Base-by-base conservation (phyloP, 177 flowering plant species). In the Vitis hybrid region DNA sequence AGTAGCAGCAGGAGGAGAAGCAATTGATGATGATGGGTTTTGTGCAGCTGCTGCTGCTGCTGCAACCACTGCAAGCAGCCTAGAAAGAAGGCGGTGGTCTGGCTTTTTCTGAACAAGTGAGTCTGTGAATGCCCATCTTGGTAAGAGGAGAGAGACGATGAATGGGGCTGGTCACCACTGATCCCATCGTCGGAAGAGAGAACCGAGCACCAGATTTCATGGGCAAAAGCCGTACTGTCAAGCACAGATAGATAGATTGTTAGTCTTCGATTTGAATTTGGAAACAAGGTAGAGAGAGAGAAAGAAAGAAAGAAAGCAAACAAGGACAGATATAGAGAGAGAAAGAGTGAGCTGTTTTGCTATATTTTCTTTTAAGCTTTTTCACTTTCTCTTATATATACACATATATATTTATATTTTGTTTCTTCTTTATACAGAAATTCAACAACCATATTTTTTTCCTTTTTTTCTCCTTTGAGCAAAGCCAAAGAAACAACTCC, bases 61-160 rank as follows among this genome's bases (percentile, higher is more conserved):
- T 72, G 65, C 60, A 67, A 46, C 50, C 48, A 40, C 69, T 72
- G 70, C 60, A 67, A 46, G 30, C 54, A 35, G 55, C 12, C 60
- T 56, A n/a, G 56, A 60, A 24, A 57, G 49, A 69, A 65, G 77
- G 75, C 75, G 77, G 80, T 77, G 78, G 69, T 79, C 74, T 79
- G 77, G 79, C 78, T 66, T 77, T 77, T 74, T 77, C 30, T 74
- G 52, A 78, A 50, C 67, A 70, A 56, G 40, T 64, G 61, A 50
- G 48, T 27, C 13, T 71, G 30, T 19, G 15, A 10, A 10, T 62
- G 19, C 4, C 17, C 66, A 30, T 64, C 24, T 54, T 57, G 27
- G 70, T 48, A 24, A 1, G 56, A 11, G 35, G 21, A 13, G 21
- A 52, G 15, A 4, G 11, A 60, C 2, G 30, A 67, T 48, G 56